Percentiles rank a stretch among this genome's conserved stretches.
phyloP scores from a whole-genome alignment of 139 green algal species.

The Coccomyxa sp. region DNA sequence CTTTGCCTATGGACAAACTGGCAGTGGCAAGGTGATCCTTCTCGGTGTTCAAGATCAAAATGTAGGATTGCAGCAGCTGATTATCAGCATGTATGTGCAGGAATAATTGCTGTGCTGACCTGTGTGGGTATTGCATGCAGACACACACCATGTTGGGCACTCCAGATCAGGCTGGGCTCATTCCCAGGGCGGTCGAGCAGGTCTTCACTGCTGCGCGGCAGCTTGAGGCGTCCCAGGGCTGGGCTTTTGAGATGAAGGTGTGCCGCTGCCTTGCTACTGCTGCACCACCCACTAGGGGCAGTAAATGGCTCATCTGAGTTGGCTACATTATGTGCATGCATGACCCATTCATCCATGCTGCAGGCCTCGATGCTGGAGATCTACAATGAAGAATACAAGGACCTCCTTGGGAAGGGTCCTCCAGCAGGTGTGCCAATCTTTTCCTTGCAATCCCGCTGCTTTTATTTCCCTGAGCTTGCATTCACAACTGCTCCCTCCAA shows the following conservation, averaged over 20 bases:
- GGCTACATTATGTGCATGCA: no score
- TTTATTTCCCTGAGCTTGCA: no score
- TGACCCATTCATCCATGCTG: background rate
- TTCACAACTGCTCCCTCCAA: no score
- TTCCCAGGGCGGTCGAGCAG: conserved; percentile 80
- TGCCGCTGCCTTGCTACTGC: background rate
- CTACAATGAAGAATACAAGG: conserved; percentile 91
- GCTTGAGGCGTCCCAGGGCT: conserved; percentile 61
- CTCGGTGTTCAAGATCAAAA: background rate
- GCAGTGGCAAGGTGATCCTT: conserved; percentile 67
- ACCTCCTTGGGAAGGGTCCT: conserved; percentile 56
- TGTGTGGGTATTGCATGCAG: background rate
- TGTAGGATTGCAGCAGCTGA: background rate
- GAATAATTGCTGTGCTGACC: background rate
- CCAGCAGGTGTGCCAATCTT: background rate
- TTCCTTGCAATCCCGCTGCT: background rate
- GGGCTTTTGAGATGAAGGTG: conserved; percentile 80
- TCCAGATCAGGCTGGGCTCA: conserved; percentile 67
- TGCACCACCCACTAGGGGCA: background rate
- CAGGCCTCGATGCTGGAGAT: conserved; percentile 89
- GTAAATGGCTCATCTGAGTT: no score
- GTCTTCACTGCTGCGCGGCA: conserved; percentile 53
- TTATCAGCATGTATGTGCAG: background rate
- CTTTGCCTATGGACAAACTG: conserved; percentile 87
- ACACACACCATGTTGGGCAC: conserved; percentile 78